Conservation (phyloP, 139 green algal species). For the Coelastrella sp. region DNA sequence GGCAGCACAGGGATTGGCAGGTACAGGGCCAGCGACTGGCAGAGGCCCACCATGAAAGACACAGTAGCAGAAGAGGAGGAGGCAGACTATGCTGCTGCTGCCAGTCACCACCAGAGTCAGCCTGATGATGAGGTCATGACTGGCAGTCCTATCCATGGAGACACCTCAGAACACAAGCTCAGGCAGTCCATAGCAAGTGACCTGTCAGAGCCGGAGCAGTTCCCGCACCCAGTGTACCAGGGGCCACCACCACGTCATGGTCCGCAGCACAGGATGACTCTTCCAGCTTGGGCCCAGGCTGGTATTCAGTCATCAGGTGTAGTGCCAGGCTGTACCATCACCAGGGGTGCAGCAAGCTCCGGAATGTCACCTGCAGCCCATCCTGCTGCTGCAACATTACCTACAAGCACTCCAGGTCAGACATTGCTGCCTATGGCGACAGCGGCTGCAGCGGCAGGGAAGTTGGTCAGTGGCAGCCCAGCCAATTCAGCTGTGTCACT, state of each 20-base stretch:
- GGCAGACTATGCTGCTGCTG: not conserved
- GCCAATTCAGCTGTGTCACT: too few relatives aligned
- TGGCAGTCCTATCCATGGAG: not conserved
- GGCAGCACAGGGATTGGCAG: not conserved
- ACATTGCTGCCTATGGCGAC: not conserved
- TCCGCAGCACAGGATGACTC: not conserved
- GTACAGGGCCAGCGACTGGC: not conserved
- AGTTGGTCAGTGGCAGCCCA: too few relatives aligned
- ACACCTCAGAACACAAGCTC: not conserved
- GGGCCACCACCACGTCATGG: not conserved
- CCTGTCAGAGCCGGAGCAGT: not conserved
- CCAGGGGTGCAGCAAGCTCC: not conserved
- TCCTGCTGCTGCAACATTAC: not conserved
- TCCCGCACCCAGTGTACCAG: not conserved
- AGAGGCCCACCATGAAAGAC: not conserved
- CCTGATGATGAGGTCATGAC: not conserved
- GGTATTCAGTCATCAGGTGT: not conserved
- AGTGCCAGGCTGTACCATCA: slow-evolving; percentile 2
- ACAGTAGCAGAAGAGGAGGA: not conserved
- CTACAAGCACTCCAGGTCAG: not conserved
- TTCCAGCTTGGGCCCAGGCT: not conserved
- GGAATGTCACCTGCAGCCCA: not conserved
- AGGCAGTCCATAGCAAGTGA: not conserved
- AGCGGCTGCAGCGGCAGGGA: not conserved
- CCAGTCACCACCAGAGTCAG: not conserved